Evolutionary conservation across 2,329 filamentous ascomycete species (phyloP), one percentile per base, ranked within the genome.

Genomic region (Fusarium mundagurra): DNA sequence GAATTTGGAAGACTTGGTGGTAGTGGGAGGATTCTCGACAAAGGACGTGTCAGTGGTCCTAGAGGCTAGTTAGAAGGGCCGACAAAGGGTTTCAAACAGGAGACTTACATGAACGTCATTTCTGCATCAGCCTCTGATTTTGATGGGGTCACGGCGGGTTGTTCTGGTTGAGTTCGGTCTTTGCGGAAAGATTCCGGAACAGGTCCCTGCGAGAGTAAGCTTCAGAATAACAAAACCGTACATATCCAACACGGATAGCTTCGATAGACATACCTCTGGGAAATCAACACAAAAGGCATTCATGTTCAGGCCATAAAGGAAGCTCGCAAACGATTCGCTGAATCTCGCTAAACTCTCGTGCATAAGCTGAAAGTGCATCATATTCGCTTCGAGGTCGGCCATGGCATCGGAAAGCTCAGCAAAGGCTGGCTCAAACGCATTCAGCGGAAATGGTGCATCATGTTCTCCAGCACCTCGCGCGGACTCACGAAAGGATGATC

Each of bases 271-370:
- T 84, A 95, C 95, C 90, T 99, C 96, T 0, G 95, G 94, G 75
- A 98, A 99, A 82, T 99, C 96, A 38, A 98, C 95, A 82, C 96
- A 98, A 82, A 98, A 99, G 3, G 96, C 96, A 83, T 98, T 98
- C 95, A 99, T 98, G 81, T 98, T 98, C 81, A 99, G 83, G 5
- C 96, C 96, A 79, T 98, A 99, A 51, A 99, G 85, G 79, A 99
- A 98, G 77, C 93, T 94, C 3, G 95, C 95, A 83, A 99, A 99
- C 80, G 93, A 97, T 87, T 99, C 96, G 83, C 92, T 96, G 83
- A 99, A 99, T 33, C 96, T 91, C 31, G 94, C 91, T 76, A 99
- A 84, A 79, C 94, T 97, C 85, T 98, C 96, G 80, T 99, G 95
- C 92, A 99, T 97, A 72, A 98, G 86, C 83, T 98, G 96, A 76